These are phyloP conservation scores for Sphaerulina populicola DNA, from an alignment of 2,329 filamentous ascomycete species.

Conservation along the genomic window DNA sequence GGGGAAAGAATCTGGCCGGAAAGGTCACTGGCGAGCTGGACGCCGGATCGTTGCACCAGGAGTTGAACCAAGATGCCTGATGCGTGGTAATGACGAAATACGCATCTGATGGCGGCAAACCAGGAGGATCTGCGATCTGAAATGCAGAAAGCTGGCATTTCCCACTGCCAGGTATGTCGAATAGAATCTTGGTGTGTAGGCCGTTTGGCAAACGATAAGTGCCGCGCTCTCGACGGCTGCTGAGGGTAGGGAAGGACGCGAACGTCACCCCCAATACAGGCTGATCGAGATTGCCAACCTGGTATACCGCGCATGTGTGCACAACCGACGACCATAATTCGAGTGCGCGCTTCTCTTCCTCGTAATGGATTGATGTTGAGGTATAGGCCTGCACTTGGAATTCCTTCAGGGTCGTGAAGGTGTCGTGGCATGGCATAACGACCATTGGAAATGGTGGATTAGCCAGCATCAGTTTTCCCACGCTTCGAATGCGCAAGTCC, in stretches of 20 bases:
- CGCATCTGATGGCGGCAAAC: conserved; percentile 13
- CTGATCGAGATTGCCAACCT: neutral
- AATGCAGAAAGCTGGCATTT: neutral
- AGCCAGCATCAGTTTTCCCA: neutral
- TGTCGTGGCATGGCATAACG: conserved; percentile 9
- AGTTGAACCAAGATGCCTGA: neutral
- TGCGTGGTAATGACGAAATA: conserved; percentile 14
- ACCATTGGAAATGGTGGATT: conserved; percentile 12
- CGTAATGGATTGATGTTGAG: neutral
- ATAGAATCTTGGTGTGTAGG: conserved; percentile 1
- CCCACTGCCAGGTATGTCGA: neutral
- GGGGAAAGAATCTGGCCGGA: conserved; percentile 5
- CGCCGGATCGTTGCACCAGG: neutral
- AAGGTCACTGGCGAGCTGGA: neutral
- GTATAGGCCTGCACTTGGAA: conserved; percentile 7
- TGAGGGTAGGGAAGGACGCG: neutral
- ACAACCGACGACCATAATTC: conserved; percentile 4
- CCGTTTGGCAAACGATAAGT: conserved; percentile 1
- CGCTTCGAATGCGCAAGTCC: neutral
- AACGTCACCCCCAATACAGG: conserved; percentile 15
- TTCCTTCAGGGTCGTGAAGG: conserved; percentile 15
- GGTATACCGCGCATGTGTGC: conserved; percentile 1
- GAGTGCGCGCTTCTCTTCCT: conserved; percentile 8
- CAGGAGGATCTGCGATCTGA: conserved; percentile 4
- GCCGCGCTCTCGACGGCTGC: conserved; percentile 3